These are phyloP conservation scores for Gossypium bickii DNA, from an alignment of 345 rosid species.

Conservation along the genomic window DNA sequence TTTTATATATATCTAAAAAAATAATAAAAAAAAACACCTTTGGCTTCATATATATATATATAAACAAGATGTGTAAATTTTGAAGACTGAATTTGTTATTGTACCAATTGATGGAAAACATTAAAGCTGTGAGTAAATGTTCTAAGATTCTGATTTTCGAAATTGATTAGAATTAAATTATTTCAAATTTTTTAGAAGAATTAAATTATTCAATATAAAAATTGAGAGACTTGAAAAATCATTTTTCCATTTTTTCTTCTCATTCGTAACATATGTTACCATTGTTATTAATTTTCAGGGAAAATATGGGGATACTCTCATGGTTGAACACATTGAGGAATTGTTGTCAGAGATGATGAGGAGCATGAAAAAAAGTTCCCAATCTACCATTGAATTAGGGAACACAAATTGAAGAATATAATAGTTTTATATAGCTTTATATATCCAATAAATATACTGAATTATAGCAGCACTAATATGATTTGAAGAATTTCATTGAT, in stretches of 20 bases:
- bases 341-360: constrained; percentile 39
- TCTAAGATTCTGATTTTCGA: not conserved
- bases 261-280: not conserved
- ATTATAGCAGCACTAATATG: not conserved
- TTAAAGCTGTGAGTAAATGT: no score
- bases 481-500: not conserved
- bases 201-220: no score
- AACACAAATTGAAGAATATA: not conserved
- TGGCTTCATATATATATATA: no score
- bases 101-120: no score
- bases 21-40: no score
- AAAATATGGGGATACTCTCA: constrained; percentile 22
- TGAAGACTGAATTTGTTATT: no score
- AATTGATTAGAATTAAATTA: not conserved
- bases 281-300: constrained; percentile 35
- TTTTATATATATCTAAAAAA: no score
- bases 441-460: not conserved
- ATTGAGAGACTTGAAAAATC: no score
- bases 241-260: no score
- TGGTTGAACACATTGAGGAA: constrained; percentile 28
- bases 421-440: not conserved
- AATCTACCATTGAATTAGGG: not conserved
- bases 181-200: no score
- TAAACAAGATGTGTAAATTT: no score
- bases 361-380: constrained; percentile 19